Base-by-base conservation (phyloP, 2,329 filamentous ascomycete genomes). In the Botrytis tulipae region DNA sequence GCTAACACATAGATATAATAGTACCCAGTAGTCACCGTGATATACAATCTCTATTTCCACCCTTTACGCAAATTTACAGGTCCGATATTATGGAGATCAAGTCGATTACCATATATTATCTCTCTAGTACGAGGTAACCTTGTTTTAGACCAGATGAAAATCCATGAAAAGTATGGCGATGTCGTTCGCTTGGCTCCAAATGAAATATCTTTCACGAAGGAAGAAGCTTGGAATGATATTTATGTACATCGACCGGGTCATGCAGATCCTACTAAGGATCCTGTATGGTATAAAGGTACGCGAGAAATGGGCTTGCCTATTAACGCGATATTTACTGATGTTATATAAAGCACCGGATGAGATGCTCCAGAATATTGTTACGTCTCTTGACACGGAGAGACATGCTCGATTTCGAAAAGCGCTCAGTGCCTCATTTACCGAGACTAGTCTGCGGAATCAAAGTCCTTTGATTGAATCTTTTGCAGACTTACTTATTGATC, bases 1-100 rank as follows among this genome's bases (percentile, higher is more conserved):
- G 3, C 60, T 62, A 25, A 62, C 4, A 14, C 2, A 1, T 20
- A 62, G 14, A 51, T 6, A 14, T 8, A 4, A 40, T 12, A 62
- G 35, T 62, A 40, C 9, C 60, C 60, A 22, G 1, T 46, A 73
- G 83, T 86, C 20, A 85, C 89, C 80, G 81, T 89, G 35, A 84
- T 86, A 70, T 87, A 90, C 75, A 78, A 89, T 7, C 84, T 86
- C 0, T 84, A 89, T 83, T 84, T 79, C 80, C 79, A 67, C 77
- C 80, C 61, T 59, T 77, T 82, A 71, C 78, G 67, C 22, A 71
- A 63, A 25, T 81, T 80, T 44, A 77, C 79, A 9, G 79, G 79
- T 3, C 79, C 80, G 1, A n/a, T 73, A 8, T 22, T 62, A 40
- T 62, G 60, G 60, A 40, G 35, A 62, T 62, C 60, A 7, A 40